Conservation (phyloP, 352 stramenopile genomes). For the Heterotrichella gracilis region DNA sequence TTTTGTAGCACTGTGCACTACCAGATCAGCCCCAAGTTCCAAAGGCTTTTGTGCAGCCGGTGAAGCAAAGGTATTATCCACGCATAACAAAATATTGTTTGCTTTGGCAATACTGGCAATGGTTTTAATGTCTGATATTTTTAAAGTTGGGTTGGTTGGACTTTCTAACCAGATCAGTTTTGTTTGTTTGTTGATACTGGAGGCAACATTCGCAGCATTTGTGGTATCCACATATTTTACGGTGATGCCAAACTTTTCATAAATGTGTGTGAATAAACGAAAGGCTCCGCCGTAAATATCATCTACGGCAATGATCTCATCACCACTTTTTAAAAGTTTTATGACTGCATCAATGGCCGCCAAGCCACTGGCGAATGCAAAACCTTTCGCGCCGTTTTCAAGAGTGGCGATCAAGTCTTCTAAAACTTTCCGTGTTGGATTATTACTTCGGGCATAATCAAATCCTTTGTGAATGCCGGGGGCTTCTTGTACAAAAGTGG, state of each 20-base stretch:
- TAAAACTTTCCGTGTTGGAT: background rate
- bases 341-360: background rate
- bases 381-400: background rate
- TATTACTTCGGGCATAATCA: background rate
- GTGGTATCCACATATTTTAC: too few relatives aligned
- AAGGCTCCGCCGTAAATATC: too few relatives aligned
- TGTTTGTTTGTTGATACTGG: too few relatives aligned
- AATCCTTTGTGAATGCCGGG: too few relatives aligned
- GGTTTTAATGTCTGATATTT: conserved; percentile 54
- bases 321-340: background rate
- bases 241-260: too few relatives aligned
- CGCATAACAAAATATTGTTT: conserved; percentile 35
- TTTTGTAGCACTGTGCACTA: conserved; percentile 82
- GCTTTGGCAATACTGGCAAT: conserved; percentile 40
- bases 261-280: too few relatives aligned
- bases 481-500: background rate
- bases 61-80: conserved; percentile 79
- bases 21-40: conserved; percentile 58
- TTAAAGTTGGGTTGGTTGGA: conserved; percentile 72
- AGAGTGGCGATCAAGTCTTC: background rate
- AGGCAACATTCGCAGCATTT: too few relatives aligned
- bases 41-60: conserved; percentile 66
- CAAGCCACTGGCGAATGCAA: background rate
- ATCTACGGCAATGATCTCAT: background rate
- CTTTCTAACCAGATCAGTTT: conserved; percentile 80